Conservation (phyloP, 495 filamentous ascomycete genomes). For the Lophium mytilinum region DNA sequence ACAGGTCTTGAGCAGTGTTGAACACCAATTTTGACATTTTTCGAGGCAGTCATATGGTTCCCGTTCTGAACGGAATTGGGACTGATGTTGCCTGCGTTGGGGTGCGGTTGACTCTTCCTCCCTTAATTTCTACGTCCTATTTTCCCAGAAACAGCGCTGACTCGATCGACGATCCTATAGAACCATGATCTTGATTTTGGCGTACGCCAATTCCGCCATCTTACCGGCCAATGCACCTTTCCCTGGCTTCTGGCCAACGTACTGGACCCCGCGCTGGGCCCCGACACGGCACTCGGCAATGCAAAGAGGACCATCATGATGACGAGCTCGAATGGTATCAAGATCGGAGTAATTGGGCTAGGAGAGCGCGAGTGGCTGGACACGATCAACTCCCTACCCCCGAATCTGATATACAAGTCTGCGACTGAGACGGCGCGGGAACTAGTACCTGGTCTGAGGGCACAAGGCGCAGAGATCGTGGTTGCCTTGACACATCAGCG, state of each 20-base stretch:
- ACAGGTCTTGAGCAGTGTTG: background rate
- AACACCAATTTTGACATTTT: slow-evolving; percentile 3
- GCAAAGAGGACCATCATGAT: slow-evolving; percentile 63
- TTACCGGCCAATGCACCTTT: slow-evolving; percentile 67
- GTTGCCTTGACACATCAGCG: slow-evolving; percentile 77
- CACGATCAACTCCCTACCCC: slow-evolving; percentile 78
- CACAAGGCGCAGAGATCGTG: slow-evolving; percentile 71
- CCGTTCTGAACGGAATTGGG: slow-evolving; percentile 68
- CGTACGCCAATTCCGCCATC: slow-evolving; percentile 65
- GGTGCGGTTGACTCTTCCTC: slow-evolving; percentile 39
- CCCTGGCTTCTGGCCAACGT: slow-evolving; percentile 88
- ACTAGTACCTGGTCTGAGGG: slow-evolving; percentile 59
- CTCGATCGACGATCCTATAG: slow-evolving; percentile 25
- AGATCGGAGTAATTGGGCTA: slow-evolving; percentile 76
- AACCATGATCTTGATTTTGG: slow-evolving; percentile 96
- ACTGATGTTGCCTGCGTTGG: slow-evolving; percentile 74
- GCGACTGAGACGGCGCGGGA: slow-evolving; percentile 61
- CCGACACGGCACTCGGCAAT: slow-evolving; percentile 58
- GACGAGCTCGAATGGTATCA: slow-evolving; percentile 71
- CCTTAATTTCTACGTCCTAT: background rate
- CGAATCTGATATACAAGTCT: slow-evolving; percentile 71
- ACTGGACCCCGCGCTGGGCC: slow-evolving; percentile 67
- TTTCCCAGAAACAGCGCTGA: background rate
- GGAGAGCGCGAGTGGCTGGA: slow-evolving; percentile 76
- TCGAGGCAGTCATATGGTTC: slow-evolving; percentile 70